Evolutionary conservation across 164 flowering plant genomes (phyloP).

Genomic region (Brasenia schreberi): DNA sequence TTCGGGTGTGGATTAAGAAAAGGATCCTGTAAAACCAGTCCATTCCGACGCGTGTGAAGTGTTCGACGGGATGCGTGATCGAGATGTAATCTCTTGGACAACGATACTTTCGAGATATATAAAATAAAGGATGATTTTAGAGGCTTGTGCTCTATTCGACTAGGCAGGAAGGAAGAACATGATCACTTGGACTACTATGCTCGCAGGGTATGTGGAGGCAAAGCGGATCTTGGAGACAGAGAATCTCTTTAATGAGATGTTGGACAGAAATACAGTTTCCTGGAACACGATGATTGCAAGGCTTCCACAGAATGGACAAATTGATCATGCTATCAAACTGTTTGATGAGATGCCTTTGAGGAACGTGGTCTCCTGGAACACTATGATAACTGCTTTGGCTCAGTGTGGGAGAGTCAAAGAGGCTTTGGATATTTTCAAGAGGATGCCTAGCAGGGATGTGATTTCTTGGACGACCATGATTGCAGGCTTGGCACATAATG

Average conservation of each 20-base stretch:
- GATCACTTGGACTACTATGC: constrained; percentile 11
- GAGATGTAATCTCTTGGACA: constrained; percentile 9
- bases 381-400: constrained; percentile 3
- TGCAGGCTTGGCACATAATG: constrained; percentile 4
- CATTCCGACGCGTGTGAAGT: constrained; percentile 24
- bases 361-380: constrained; percentile 13
- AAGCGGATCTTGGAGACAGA: constrained; percentile 8
- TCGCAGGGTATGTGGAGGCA: constrained; percentile 39
- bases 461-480: constrained; percentile 5
- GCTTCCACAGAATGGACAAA: constrained; percentile 43
- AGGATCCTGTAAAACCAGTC: too few species aligned
- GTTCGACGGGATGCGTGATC: constrained; percentile 7
- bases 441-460: constrained; percentile 6
- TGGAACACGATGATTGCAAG: constrained; percentile 13
- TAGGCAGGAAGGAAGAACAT: constrained; percentile 4
- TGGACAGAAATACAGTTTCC: constrained; percentile 9
- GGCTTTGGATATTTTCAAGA: constrained; percentile 1
- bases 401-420: constrained; percentile 5
- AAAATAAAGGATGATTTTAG: constrained; percentile 7
- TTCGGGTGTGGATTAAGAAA: too few species aligned
- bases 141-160: constrained; percentile 9
- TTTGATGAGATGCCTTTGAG: constrained; percentile 3
- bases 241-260: constrained; percentile 7
- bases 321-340: constrained; percentile 4
- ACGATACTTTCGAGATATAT: constrained; percentile 23